Evolutionary conservation across 2,329 filamentous ascomycete genomes (phyloP), one percentile per base, ranked within the genome.

Genomic region (Polychaeton citri): DNA sequence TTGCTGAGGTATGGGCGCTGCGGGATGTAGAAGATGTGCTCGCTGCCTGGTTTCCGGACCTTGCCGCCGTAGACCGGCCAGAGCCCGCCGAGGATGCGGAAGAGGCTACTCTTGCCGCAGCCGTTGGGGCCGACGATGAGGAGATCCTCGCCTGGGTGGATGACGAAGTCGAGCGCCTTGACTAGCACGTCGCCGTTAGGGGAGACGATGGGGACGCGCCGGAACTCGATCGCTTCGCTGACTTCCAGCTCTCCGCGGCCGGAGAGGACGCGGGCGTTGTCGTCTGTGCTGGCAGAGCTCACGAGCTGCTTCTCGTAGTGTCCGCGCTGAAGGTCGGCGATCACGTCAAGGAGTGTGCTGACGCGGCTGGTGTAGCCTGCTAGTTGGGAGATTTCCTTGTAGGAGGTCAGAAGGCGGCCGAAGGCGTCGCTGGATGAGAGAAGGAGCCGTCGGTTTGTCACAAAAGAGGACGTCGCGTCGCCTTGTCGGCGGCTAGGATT

Each of bases 61-160:
- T 75, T 85, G 35, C 90, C 90, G 45, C 90, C 88, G 59, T 98
- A 98, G 9, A 96, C 90, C 12, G 90, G 90, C 90, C 90, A 98
- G 2, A 98, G 69, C 1, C 90, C 90, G 42, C 90, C 90, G 1
- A 98, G 73, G 47, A 98, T 98, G 24, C 90, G 79, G 72, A 98
- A 98, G 3, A 98, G 71, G 12, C 82, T 92, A 0, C 85, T 94
- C 60, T 98, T 98, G 30, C 90, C 90, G 58, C 90, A 98, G 24
- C 90, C 90, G 56, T 98, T 98, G 16, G 90, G 90, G 1, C 90
- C 90, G 30, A 96, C 83, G 30, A 98, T 90, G 24, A 98, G 74
- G 5, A 98, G 72, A 50, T 98, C 90, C 40, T 94, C 85, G 37
- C 86, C 85, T 1, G 81, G 79, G 38, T 77, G 74, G 43, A 98